Evolutionary conservation across 2,329 filamentous ascomycete species (phyloP), one percentile per base, ranked within the genome.

Genomic region (Pyricularia sp.): DNA sequence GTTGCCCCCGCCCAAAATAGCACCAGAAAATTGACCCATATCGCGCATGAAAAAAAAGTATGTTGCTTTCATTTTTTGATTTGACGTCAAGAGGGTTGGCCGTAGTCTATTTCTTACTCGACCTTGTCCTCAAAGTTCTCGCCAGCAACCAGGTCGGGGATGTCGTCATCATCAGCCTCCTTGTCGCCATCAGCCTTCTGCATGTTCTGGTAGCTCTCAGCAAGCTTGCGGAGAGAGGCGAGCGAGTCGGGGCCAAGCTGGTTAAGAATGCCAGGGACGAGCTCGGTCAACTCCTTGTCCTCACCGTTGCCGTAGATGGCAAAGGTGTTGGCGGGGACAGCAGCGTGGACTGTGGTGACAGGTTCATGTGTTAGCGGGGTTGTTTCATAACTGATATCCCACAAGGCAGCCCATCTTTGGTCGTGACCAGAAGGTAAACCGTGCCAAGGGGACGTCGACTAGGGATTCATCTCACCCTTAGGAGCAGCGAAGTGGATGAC

Each of bases 211-310:
- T 99, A 99, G 86, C 90, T 96, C 86, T 99, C 94, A 73, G 94
- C 94, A 69, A 99, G 87, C 85, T 97, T 97, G 79, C 94, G 91
- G 75, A 99, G 91, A 69, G 92, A 96, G 67, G 94, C 94, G 67
- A 99, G 90, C 69, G 91, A 96, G 84, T 99, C 94, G 75, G 94
- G 94, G 75, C 94, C 94, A 69, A 99, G 91, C 84, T 99, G 94
- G 89, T 97, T 99, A 69, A 99, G 90, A 81, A 99, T 99, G 70
- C 94, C 94, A 74, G 94, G 94, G 70, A 99, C 94, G 73, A 99
- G 92, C 84, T 99, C 94, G 68, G 94, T 99, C 71, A 99, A 90
- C 84, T 99, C 94, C 87, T 99, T 99, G 82, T 99, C 94, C 83
- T 99, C 94, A 70, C 93, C 94, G 78, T 91, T 88, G 73, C 94